Evolutionary conservation across 2,329 filamentous ascomycete genomes (phyloP).

Genomic region (Westerdykella aurantiaca): DNA sequence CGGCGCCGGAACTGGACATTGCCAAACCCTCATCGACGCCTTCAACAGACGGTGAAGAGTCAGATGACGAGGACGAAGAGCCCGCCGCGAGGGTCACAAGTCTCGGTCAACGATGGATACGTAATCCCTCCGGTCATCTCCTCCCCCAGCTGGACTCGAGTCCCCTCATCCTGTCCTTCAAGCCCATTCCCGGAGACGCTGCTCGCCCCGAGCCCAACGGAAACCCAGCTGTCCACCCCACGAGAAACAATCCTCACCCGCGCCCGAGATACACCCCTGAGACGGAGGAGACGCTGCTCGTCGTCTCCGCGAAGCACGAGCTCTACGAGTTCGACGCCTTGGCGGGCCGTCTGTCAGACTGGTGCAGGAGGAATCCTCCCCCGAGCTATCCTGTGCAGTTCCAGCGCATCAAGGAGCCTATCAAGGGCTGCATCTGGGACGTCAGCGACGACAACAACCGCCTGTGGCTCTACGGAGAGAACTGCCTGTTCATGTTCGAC

Average conservation of each 20-base stretch:
- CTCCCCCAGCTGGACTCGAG: conserved; percentile 43
- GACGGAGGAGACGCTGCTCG: conserved; percentile 50
- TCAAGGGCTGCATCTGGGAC: conserved; percentile 83
- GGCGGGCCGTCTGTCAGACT: conserved; percentile 71
- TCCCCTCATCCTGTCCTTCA: conserved; percentile 44
- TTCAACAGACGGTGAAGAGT: conserved; percentile 28
- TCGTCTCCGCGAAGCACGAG: conserved; percentile 60
- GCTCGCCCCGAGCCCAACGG: conserved; percentile 35
- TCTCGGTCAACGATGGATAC: conserved; percentile 64
- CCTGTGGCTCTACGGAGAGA: conserved; percentile 80
- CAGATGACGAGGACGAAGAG: conserved; percentile 39
- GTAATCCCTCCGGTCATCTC: conserved; percentile 59
- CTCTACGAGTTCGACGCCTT: conserved; percentile 74
- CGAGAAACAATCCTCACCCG: conserved; percentile 47
- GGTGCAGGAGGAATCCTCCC: conserved; percentile 80
- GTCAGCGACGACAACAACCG: conserved; percentile 50
- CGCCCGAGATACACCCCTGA: conserved; percentile 53
- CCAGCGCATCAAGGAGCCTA: conserved; percentile 67
- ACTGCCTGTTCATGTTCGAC: conserved; percentile 91
- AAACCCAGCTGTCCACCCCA: conserved; percentile 46
- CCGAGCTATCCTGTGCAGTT: conserved; percentile 69
- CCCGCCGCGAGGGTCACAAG: conserved; percentile 46
- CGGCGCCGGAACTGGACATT: conserved; percentile 38
- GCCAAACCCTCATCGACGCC: conserved; percentile 27
- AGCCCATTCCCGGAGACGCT: conserved; percentile 28